Percentiles rank a stretch among this genome's conserved stretches.
phyloP scores from a whole-genome alignment of 441 rosid species.

The Adansonia gregorii region DNA sequence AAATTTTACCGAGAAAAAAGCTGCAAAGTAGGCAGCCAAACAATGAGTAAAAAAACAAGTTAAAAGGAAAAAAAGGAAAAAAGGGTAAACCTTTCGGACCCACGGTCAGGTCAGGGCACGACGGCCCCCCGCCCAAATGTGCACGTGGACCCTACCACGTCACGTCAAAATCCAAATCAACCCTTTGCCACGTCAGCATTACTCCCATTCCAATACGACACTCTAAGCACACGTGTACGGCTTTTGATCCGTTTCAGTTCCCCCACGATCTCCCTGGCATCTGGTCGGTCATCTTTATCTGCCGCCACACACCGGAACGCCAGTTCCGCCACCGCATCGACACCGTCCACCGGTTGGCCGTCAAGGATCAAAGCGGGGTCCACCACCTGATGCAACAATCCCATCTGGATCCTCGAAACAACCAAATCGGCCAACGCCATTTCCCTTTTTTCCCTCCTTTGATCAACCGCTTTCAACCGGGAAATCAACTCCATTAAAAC shows the following conservation, averaged over 20 bases:
- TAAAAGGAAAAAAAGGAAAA: too few relatives aligned
- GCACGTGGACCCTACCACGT: not conserved
- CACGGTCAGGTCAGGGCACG: too few relatives aligned
- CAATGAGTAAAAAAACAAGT: too few relatives aligned
- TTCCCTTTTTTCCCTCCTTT: not conserved
- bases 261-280: not conserved
- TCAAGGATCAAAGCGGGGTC: not conserved
- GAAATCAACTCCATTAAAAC: not conserved
- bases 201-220: not conserved
- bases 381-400: not conserved
- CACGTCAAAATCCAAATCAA: not conserved
- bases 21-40: too few relatives aligned
- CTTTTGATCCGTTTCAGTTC: not conserved
- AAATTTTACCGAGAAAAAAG: too few relatives aligned
- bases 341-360: not conserved
- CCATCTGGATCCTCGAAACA: not conserved
- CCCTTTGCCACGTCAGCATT: not conserved
- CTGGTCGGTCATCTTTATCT: not conserved
- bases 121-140: too few relatives aligned
- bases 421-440: not conserved
- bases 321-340: not conserved
- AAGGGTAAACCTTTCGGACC: too few relatives aligned
- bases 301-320: slow-evolving; percentile 1
- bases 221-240: not conserved
- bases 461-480: not conserved